phyloP scores from a whole-genome alignment of 2,329 filamentous ascomycete species.

The Fusarium musae region DNA sequence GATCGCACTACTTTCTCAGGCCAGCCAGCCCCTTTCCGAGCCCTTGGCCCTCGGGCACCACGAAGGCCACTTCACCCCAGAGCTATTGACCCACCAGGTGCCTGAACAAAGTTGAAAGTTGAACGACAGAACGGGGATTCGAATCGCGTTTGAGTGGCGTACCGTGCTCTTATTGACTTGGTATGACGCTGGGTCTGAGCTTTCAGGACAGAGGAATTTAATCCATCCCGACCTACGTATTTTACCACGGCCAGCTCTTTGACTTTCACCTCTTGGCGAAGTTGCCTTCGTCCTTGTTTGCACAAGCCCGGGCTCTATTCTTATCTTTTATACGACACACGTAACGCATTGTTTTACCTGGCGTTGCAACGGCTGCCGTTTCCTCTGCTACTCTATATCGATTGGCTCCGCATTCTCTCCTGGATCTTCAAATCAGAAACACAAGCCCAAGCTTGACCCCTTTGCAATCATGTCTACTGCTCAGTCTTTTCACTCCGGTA shows the following conservation, averaged over 20 bases:
- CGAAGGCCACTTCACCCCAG: slow-evolving; percentile 29
- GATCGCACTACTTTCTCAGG: slow-evolving; percentile 34
- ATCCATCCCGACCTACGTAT: slow-evolving; percentile 43
- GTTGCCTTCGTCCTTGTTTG: slow-evolving; percentile 10
- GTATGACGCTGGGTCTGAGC: slow-evolving; percentile 48
- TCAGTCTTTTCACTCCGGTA: slow-evolving; percentile 44
- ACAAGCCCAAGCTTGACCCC: slow-evolving; percentile 39
- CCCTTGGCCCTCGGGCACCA: slow-evolving; percentile 36
- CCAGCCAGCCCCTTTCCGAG: slow-evolving; percentile 42
- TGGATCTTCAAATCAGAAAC: slow-evolving; percentile 43
- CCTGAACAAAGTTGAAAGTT: slow-evolving; percentile 33
- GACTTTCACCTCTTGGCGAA: slow-evolving; percentile 26
- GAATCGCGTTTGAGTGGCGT: slow-evolving; percentile 38
- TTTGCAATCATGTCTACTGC: slow-evolving; percentile 45
- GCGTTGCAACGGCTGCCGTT: slow-evolving; percentile 31
- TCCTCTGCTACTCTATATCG: slow-evolving; percentile 24
- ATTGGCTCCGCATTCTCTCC: slow-evolving; percentile 37
- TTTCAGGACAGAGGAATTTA: slow-evolving; percentile 47
- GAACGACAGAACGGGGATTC: slow-evolving; percentile 39
- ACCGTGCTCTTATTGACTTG: slow-evolving; percentile 39
- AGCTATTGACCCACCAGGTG: slow-evolving; percentile 39
- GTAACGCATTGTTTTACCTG: slow-evolving; percentile 31
- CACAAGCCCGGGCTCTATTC: slow-evolving; percentile 10
- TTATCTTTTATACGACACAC: slow-evolving; percentile 15
- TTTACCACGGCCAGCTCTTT: slow-evolving; percentile 29